Conservation (phyloP, 148 eudicot species). For the Camellia granthamiana region DNA sequence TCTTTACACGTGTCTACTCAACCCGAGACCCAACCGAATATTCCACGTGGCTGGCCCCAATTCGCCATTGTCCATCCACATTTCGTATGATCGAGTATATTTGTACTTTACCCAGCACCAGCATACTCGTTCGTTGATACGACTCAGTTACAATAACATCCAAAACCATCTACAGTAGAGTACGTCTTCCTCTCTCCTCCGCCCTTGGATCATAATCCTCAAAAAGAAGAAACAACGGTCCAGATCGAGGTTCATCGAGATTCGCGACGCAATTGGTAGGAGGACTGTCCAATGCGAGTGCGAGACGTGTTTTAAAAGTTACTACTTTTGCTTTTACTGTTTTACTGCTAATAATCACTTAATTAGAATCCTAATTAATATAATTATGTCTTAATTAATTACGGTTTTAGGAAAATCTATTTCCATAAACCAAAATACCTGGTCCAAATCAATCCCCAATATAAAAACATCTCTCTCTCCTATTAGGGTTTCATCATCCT, state of each 20-base stretch:
- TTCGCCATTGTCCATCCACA: background rate
- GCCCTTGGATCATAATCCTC: background rate
- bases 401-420: background rate
- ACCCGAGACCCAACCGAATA: too few relatives aligned
- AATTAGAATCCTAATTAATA: background rate
- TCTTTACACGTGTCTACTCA: background rate
- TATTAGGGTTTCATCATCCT: conserved; percentile 18
- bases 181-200: background rate
- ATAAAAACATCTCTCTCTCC: conserved; percentile 12
- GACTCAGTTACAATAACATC: too few relatives aligned
- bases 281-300: background rate
- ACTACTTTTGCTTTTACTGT: background rate
- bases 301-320: background rate
- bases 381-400: background rate
- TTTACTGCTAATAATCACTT: background rate
- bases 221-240: background rate
- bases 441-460: conserved; percentile 18
- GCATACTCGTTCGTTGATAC: too few relatives aligned
- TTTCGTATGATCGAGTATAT: background rate
- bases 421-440: conserved; percentile 7
- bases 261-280: too few relatives aligned
- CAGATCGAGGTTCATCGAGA: background rate
- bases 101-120: too few relatives aligned
- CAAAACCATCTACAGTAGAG: too few relatives aligned
- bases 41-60: background rate